Evolutionary conservation across 2,329 filamentous ascomycete species (phyloP).

Genomic region (Pseudocercospora crystallina): DNA sequence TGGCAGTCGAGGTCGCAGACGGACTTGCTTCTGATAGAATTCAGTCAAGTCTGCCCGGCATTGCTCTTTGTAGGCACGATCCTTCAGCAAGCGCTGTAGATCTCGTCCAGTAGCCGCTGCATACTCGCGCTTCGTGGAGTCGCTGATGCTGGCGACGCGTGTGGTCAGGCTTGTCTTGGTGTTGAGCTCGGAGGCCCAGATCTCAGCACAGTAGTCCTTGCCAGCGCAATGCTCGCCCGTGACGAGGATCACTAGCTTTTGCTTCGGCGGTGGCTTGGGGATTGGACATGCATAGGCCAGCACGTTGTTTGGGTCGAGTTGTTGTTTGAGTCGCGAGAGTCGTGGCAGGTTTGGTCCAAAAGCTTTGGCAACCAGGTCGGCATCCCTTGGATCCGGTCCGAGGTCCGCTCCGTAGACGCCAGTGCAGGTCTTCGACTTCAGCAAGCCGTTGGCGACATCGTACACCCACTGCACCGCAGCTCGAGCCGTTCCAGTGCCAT

Average conservation of each 20-base stretch:
- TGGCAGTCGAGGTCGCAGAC: conserved; percentile 46
- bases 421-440: conserved; percentile 45
- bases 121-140: conserved; percentile 59
- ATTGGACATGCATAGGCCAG: conserved; percentile 53
- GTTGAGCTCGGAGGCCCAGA: conserved; percentile 47
- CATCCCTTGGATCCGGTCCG: conserved; percentile 61
- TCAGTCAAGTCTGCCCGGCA: conserved; percentile 54
- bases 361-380: conserved; percentile 50
- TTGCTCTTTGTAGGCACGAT: conserved; percentile 63
- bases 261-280: conserved; percentile 36
- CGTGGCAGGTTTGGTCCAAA: conserved; percentile 58
- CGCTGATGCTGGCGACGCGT: conserved; percentile 57
- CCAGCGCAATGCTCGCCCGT: conserved; percentile 56
- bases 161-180: conserved; percentile 36
- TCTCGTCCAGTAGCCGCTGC: conserved; percentile 52
- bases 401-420: conserved; percentile 63
- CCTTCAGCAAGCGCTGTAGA: conserved; percentile 47
- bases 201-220: conserved; percentile 60
- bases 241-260: conserved; percentile 57
- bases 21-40: conserved; percentile 53
- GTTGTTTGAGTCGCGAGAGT: conserved; percentile 56
- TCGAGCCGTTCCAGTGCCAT: conserved; percentile 44
- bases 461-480: conserved; percentile 58
- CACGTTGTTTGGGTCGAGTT: conserved; percentile 46
- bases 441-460: conserved; percentile 46